phyloP scores from a whole-genome alignment of 228 moss, liverwort and hornwort species.

The Sphagnum fallax region DNA sequence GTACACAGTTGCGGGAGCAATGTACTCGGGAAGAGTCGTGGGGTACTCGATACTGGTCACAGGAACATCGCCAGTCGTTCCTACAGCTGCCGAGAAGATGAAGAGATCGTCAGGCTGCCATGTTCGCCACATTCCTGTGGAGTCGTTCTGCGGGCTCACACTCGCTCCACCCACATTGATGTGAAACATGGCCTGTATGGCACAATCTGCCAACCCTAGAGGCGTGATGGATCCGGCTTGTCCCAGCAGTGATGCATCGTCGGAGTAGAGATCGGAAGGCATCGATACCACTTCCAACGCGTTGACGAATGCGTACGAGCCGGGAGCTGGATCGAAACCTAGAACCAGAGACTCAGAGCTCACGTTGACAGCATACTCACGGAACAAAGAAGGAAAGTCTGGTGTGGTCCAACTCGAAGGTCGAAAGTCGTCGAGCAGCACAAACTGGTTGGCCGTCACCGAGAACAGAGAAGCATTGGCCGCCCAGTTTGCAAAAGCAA shows the following conservation, averaged over 20 bases:
- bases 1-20: conserved; percentile 63
- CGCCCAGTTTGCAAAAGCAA: conserved; percentile 34
- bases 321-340: conserved; percentile 32
- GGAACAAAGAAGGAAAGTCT: conserved; percentile 20
- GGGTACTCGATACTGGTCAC: conserved; percentile 24
- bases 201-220: conserved; percentile 15
- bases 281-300: conserved; percentile 58
- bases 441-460: conserved; percentile 52
- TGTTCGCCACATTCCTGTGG: conserved; percentile 32
- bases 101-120: conserved; percentile 39
- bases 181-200: conserved; percentile 63
- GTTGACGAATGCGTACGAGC: conserved; percentile 58
- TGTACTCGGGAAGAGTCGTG: conserved; percentile 5
- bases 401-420: conserved; percentile 9
- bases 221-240: not conserved
- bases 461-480: conserved; percentile 51
- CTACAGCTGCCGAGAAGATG: conserved; percentile 29
- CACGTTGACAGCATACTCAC: conserved; percentile 54
- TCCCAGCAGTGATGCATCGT: not conserved
- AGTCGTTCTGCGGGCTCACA: conserved; percentile 43
- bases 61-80: not conserved
- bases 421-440: conserved; percentile 38
- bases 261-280: conserved; percentile 20
- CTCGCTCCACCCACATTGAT: conserved; percentile 61
- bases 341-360: conserved; percentile 12